These are phyloP conservation scores for Carex arenaria DNA, from an alignment of 202 grass and related monocot species.

Conservation along the genomic window DNA sequence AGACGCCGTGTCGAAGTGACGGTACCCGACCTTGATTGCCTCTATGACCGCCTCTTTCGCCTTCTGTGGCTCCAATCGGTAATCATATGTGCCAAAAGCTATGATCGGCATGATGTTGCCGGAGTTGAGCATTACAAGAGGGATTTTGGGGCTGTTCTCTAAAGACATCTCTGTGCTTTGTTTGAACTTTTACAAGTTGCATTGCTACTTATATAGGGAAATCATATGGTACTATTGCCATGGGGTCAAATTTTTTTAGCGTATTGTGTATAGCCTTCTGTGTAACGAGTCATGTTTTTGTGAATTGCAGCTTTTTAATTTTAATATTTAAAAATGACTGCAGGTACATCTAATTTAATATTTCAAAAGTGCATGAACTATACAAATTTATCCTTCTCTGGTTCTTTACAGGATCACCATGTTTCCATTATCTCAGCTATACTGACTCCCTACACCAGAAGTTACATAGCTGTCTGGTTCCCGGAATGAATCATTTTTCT, in stretches of 20 bases:
- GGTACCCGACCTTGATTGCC: conserved; percentile 60
- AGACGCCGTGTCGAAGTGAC: conserved; percentile 57
- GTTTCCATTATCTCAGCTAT: neutral
- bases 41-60: conserved; percentile 26
- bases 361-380: no score
- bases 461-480: neutral
- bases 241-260: neutral
- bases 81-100: conserved; percentile 37
- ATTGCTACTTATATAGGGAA: neutral
- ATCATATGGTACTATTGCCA: neutral
- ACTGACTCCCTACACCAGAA: neutral
- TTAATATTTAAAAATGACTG: no score
- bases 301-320: neutral
- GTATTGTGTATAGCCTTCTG: neutral
- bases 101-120: conserved; percentile 31
- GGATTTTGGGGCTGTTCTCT: conserved; percentile 11
- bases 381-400: no score
- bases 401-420: neutral
- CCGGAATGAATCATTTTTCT: neutral
- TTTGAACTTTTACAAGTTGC: neutral
- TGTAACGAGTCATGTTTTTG: neutral
- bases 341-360: no score
- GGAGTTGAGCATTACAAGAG: conserved; percentile 15
- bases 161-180: neutral
- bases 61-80: neutral